Conservation (phyloP, 495 filamentous ascomycete species). For the Penicillium roqueforti region DNA sequence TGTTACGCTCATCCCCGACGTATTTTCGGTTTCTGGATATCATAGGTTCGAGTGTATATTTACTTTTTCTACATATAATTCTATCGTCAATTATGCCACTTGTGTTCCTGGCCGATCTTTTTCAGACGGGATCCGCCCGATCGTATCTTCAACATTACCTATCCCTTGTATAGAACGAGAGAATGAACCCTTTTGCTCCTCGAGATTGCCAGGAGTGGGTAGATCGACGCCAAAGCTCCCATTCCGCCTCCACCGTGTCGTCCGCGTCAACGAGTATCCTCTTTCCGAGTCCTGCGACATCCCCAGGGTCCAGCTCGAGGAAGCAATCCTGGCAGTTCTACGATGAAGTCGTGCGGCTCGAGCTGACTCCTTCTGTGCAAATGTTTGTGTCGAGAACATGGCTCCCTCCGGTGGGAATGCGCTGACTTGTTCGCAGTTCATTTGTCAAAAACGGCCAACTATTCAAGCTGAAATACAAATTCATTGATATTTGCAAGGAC, state of each 20-base stretch:
- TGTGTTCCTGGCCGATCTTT: conserved; percentile 18
- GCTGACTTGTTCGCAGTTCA: conserved; percentile 22
- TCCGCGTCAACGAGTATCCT: conserved; percentile 37
- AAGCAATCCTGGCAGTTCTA: conserved; percentile 33
- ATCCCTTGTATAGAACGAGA: conserved; percentile 1
- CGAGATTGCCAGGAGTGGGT: conserved; percentile 37
- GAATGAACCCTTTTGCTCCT: conserved; percentile 27
- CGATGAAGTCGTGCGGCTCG: conserved; percentile 37
- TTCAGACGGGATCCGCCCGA: conserved; percentile 21
- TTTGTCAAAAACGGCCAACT: conserved; percentile 38
- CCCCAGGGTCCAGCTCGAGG: conserved; percentile 32
- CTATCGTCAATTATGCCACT: conserved; percentile 7
- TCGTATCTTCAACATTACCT: conserved; percentile 1
- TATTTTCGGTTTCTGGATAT: neutral
- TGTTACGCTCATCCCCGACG: neutral
- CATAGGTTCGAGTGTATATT: neutral
- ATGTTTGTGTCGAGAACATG: conserved; percentile 25
- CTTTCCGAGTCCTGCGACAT: conserved; percentile 31
- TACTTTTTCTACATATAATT: neutral
- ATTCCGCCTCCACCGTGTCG: conserved; percentile 40
- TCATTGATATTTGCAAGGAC: conserved; percentile 44
- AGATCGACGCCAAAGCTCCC: conserved; percentile 34
- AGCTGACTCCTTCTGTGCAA: conserved; percentile 37
- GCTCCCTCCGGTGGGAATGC: neutral
- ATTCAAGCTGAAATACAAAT: conserved; percentile 43